A percentile compares a stretch with the other conserved stretches of the same genome.
These are phyloP conservation scores for Staphylotrichum longicolle DNA, from an alignment of 495 filamentous ascomycete species.

Conservation along the genomic window DNA sequence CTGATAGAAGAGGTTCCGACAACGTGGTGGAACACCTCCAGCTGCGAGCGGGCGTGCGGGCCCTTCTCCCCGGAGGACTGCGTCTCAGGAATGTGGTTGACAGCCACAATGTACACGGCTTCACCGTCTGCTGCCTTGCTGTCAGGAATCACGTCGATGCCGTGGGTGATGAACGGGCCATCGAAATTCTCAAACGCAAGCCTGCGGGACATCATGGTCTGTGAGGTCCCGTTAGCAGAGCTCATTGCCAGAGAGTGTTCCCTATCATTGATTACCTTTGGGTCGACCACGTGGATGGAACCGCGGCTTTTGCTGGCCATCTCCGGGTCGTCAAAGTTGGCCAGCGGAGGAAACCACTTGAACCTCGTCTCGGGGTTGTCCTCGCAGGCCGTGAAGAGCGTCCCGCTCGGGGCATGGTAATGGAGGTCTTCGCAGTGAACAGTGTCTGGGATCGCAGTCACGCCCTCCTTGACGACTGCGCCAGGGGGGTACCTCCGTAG, in stretches of 20 bases:
- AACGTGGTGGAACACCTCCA: constrained; percentile 59
- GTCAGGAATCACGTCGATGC: constrained; percentile 56
- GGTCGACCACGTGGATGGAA: constrained; percentile 56
- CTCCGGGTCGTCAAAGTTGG: constrained; percentile 39
- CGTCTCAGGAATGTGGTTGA: constrained; percentile 53
- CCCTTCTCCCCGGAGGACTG: constrained; percentile 23
- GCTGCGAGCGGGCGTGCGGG: constrained; percentile 40
- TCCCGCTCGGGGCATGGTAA: constrained; percentile 48
- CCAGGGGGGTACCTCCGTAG: constrained; percentile 27
- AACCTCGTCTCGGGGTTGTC: constrained; percentile 46
- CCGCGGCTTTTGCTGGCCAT: constrained; percentile 35
- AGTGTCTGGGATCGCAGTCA: constrained; percentile 50
- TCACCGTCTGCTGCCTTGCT: constrained; percentile 39
- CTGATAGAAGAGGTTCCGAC: constrained; percentile 34
- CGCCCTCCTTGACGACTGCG: constrained; percentile 16
- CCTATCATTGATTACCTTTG: constrained; percentile 36
- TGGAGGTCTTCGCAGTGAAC: constrained; percentile 60
- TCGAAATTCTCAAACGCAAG: constrained; percentile 53
- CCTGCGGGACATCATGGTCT: constrained; percentile 52
- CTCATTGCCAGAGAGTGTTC: neutral
- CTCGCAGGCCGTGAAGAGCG: constrained; percentile 59
- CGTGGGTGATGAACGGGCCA: constrained; percentile 57
- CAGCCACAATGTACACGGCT: constrained; percentile 59
- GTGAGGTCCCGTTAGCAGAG: neutral
- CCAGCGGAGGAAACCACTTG: constrained; percentile 57